Base-by-base conservation (phyloP, 345 rosid genomes). In the Psidium friedrichsthalianum region DNA sequence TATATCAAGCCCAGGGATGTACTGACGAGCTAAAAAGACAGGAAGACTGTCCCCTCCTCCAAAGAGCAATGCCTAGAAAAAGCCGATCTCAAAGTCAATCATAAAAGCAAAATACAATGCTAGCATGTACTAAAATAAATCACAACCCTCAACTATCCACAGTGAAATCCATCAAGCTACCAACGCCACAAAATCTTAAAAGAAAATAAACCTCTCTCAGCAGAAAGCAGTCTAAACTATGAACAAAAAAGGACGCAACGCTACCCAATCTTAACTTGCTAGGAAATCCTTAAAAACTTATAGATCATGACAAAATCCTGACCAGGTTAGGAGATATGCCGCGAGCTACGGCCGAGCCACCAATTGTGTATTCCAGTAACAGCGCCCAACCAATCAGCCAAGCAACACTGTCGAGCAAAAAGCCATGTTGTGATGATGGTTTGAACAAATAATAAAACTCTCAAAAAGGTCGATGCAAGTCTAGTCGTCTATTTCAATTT, bases 381-480 rank as follows among this genome's bases (percentile, higher is more conserved):
- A 97, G 87, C 76, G 98, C 95, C 99, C 99, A 97, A 78, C 99
- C 99, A 89, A 96, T 90, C 90, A 97, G 87, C 99, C 99, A 97
- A 53, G 99, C 98, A 85, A 95, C 91, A 49, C 99, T 96, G 90
- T 6, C 85, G 51, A 78, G 83, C 36, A 82, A 44, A 74, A 53
- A 74, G 5, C 24, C 74, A 44, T 16, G 42, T 11, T 29, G 15
- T 40, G 56, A 51, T 15, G 32, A 44, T 59, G 69, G 51, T 69
- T 36, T 36, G 24, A 69, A 69, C 42, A 69, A 69, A 69, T 69
- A 69, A 69, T 40, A 69, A 47, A 32, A 18, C 47, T 69, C 24
- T 69, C 47, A 85, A 78, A 82, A 40, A 85, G 36, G 47, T 18
- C 3, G 47, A 20, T 0, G 25, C 80, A 20, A 36, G 25, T 36